phyloP scores from a whole-genome alignment of 2,329 filamentous ascomycete species.

The Exophiala lecanii-corni region DNA sequence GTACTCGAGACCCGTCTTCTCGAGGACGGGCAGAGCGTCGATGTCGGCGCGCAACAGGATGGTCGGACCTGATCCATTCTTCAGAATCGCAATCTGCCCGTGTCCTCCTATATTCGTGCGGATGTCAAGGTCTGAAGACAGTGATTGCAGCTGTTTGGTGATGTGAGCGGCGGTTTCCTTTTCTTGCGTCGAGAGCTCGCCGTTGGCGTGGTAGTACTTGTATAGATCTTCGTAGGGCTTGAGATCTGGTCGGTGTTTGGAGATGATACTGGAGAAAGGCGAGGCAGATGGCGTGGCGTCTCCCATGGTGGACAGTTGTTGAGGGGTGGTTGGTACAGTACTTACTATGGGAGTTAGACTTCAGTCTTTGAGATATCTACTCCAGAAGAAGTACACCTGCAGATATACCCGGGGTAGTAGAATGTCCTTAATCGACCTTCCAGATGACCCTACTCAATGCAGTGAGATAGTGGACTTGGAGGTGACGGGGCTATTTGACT shows the following conservation, averaged over 20 bases:
- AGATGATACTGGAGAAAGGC: constrained; percentile 27
- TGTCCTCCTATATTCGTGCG: constrained; percentile 43
- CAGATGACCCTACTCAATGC: no score
- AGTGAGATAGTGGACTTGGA: no score
- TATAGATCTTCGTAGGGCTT: constrained; percentile 51
- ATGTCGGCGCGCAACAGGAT: constrained; percentile 48
- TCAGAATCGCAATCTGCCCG: constrained; percentile 41
- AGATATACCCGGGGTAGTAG: no score
- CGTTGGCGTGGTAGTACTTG: constrained; percentile 55
- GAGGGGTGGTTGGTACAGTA: no score
- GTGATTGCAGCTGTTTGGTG: constrained; percentile 37
- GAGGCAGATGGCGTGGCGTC: constrained; percentile 6
- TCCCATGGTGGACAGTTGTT: neutral
- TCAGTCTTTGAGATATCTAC: no score
- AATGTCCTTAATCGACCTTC: no score
- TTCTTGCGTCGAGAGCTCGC: constrained; percentile 57
- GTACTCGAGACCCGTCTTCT: constrained; percentile 46
- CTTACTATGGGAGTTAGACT: no score
- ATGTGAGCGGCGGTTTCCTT: constrained; percentile 48
- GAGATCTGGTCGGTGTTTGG: constrained; percentile 39
- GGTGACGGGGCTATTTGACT: no score
- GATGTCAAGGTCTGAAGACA: constrained; percentile 31
- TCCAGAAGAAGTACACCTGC: no score
- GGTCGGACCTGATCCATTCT: constrained; percentile 41
- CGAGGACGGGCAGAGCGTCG: constrained; percentile 47